Evolutionary conservation across 768 basidiomycete genomes (phyloP), one percentile per base, ranked within the genome.

Genomic region (Terana coerulea): DNA sequence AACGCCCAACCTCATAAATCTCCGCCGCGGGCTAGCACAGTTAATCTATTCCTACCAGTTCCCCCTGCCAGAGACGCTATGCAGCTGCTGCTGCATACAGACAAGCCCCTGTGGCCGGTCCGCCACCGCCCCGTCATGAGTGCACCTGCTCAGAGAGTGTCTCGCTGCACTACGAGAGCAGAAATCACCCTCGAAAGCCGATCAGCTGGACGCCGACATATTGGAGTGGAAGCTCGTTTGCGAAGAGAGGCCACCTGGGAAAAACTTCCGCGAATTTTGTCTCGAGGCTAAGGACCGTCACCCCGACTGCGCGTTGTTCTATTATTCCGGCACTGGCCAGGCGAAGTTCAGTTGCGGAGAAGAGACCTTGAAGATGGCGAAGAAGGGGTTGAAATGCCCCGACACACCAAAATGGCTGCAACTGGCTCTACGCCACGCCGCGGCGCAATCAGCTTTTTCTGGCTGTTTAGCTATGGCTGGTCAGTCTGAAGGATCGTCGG

Each of bases 371-470:
- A 7, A 24, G 15, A 7, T 36, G 2, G 21, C 47, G 21, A 49
- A 49, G 47, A 49, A 49, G 37, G 47, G 47, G 14, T 36, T 49
- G 5, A 40, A 37, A 25, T 49, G 47, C 47, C 36, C 47, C 15
- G 47, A 40, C 17, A 24, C 29, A 14, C 17, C 47, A 3, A 21
- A 6, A 6, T 49, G 47, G 47, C 5, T 49, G 4, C 47, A 36
- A 14, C 10, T 24, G 15, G 43, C 12, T 11, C 43, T 44, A 12
- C 25, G 22, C 12, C 22, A 15, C 21, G 19, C 7, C 11, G 43
- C 43, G 6, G 21, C 25, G 6, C 7, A 7, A 9, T 7, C 43
- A 9, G 43, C 43, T 9, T 44, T 44, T 15, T n/a, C n/a, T n/a
- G n/a, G n/a, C n/a, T n/a, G n/a, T n/a, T n/a, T n/a, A n/a, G n/a